Base-by-base conservation (phyloP, 2,329 filamentous ascomycete species). In the Cladosporium sphaerospermum region DNA sequence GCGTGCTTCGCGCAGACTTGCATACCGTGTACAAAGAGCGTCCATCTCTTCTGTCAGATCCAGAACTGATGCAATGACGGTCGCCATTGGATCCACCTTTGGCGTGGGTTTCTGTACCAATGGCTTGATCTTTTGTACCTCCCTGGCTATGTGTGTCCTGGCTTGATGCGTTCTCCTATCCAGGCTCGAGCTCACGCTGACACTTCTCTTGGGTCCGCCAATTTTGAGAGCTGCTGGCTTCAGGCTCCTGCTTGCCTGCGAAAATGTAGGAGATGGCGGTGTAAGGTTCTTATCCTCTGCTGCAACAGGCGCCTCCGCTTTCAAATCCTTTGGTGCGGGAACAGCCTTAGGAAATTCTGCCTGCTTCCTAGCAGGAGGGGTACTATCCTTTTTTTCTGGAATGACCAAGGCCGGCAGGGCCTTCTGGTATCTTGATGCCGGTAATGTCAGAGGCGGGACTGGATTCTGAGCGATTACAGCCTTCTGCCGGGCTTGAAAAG, bases 1-100 rank as follows among this genome's bases (percentile, higher is more conserved):
- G 11, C 65, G 61, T 31, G 67, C 64, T 3, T 58, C 58, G 2
- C 64, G 63, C 16, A 67, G 53, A 33, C 45, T 59, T 13, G 62
- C 57, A 46, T 67, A 67, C 45, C 62, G 56, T 9, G 54, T 49
- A 41, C 64, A 59, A 16, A 67, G 51, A 9, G 59, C 56, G n/a
- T 65, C 63, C 11, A 56, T 62, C 50, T 67, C 60, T 44, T 56
- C 51, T 13, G 57, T 57, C 7, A 66, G 55, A 37, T 57, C 53
- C 4, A 46, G 18, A 11, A 61, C 33, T 19, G 51, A 55, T 33
- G 37, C 34, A 14, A 53, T 10, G 9, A 19, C 28, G 13, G 16
- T 44, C 13, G 40, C 48, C 7, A 28, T 42, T 2, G 32, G 16
- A 6, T 34, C 33, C 1, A 36, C 39, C 11, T 19, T 37, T 16